These are phyloP conservation scores for Trichoderma sp. DNA, from an alignment of 2,329 filamentous ascomycete genomes.

Conservation along the genomic window DNA sequence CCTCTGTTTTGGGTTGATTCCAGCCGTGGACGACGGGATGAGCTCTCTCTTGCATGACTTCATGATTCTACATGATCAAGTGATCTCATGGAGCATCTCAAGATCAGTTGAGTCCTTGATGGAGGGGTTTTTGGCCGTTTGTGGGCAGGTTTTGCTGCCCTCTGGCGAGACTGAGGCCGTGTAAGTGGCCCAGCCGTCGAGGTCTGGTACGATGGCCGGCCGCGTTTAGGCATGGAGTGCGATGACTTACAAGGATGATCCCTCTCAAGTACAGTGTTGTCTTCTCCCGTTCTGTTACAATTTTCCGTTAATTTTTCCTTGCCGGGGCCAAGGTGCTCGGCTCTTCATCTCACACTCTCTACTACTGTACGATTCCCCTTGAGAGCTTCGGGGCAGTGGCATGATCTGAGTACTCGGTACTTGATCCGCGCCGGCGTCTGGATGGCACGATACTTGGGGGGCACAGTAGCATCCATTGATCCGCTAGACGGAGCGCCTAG, in stretches of 20 bases:
- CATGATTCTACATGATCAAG: neutral
- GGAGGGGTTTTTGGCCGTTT: neutral
- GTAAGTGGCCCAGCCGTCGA: neutral
- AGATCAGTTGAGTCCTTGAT: neutral
- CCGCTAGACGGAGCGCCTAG: neutral
- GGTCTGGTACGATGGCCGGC: neutral
- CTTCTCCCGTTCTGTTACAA: neutral
- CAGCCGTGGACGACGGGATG: neutral
- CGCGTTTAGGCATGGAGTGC: neutral
- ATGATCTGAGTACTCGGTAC: constrained; percentile 7
- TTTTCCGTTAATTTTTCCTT: neutral
- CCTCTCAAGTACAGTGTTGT: neutral
- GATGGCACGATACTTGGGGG: neutral
- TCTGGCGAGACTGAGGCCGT: neutral
- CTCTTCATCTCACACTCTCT: neutral
- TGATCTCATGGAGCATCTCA: neutral
- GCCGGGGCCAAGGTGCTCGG: neutral
- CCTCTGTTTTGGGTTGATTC: neutral
- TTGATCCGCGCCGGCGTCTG: neutral
- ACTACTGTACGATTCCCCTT: neutral
- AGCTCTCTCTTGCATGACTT: neutral
- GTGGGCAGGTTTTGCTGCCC: neutral
- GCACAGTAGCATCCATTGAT: neutral
- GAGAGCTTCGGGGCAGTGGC: neutral
- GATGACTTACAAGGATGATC: neutral